phyloP scores from a whole-genome alignment of 2,329 filamentous ascomycete genomes.

The Arthroderma uncinatum region DNA sequence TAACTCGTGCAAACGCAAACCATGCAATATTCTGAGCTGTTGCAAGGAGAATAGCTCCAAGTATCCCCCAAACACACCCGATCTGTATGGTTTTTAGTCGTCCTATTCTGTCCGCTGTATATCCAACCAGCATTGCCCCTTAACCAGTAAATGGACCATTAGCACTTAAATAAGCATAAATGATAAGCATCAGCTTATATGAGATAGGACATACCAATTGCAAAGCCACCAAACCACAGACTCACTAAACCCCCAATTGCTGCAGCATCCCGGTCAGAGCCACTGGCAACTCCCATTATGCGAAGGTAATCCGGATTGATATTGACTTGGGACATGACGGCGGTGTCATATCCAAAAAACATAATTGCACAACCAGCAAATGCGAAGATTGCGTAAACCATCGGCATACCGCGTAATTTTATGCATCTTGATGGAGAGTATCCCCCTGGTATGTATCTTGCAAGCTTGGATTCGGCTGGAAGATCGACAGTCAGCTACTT shows the following conservation, averaged over 20 bases:
- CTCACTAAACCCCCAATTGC: not conserved
- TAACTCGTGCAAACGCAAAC: not conserved
- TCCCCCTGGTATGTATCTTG: not conserved
- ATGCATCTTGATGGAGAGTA: not conserved
- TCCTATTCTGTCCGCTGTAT: not conserved
- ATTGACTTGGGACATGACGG: not conserved
- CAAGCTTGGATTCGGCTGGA: not conserved
- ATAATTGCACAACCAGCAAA: not conserved
- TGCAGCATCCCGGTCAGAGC: not conserved
- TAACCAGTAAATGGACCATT: not conserved
- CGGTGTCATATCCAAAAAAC: not conserved
- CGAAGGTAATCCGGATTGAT: not conserved
- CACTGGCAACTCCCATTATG: not conserved
- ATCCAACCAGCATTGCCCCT: conserved; percentile 2
- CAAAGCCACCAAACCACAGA: conserved; percentile 3
- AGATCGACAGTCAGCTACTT: not conserved
- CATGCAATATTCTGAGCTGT: not conserved
- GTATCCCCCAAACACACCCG: not conserved
- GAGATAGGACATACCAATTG: not conserved
- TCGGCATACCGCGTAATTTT: not conserved
- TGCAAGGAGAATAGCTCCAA: not conserved
- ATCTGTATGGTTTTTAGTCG: not conserved
- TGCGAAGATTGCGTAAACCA: not conserved
- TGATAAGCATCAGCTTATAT: not conserved
- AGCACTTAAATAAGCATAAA: not conserved